Evolutionary conservation across 2,329 filamentous ascomycete species (phyloP), one percentile per base, ranked within the genome.

Genomic region (Ophiosphaerella narmari): DNA sequence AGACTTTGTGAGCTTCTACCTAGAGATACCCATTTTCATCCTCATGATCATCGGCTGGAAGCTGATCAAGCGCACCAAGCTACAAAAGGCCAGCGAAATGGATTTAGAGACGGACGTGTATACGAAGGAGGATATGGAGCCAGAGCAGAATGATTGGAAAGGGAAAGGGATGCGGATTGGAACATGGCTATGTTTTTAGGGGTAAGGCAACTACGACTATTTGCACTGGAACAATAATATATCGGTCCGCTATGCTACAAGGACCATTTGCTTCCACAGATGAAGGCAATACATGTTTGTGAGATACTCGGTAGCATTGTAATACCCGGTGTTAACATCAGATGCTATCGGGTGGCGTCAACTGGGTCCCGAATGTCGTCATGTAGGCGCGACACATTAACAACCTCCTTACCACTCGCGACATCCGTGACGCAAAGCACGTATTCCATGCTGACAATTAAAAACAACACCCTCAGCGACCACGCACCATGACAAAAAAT

Each of bases 1-100:
- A 14, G 75, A 77, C 13, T 82, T 82, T 45, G 65, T 82, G 23
- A 81, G 78, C 1, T 75, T 75, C 11, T 80, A 80, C 47, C 74
- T 80, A 5, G 77, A 77, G 11, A 47, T 71, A 24, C 66, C 69
- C 0, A 48, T 72, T 12, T 69, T 68, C 42, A 46, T 66, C 9
- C 36, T 52, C 5, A 68, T 69, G 60, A 65, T 68, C 6, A 24
- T 68, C 0, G 33, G 39, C 1, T 70, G 66, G 67, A 70, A 69
- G 41, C 13, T 69, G 8, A 4, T 66, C 8, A 69, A 68, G 55
- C 54, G 48, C 39, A 68, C 67, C 0, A 66, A 63, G 46, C 57
- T 70, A n/a, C 50, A 51, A 33, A 63, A 43, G 26, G 57, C 63
- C 8, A 43, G 46, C 13, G 62, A 66, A 16, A 68, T 67, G 65